Conservation (phyloP, 2,329 filamentous ascomycete species). For the Myriangium duriaei region DNA sequence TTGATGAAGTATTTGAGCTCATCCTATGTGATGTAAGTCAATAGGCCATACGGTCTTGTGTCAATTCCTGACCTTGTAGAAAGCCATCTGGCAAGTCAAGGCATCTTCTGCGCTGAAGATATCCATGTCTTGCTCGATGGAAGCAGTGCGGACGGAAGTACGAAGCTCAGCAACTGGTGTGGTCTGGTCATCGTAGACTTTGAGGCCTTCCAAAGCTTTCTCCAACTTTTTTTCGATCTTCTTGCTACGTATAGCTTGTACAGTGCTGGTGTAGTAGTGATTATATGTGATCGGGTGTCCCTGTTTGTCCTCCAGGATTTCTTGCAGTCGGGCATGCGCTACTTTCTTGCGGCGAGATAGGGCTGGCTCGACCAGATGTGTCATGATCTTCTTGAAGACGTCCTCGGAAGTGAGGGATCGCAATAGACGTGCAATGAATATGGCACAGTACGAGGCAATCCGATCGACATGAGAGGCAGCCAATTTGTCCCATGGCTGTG, state of each 20-base stretch:
- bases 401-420: constrained; percentile 27
- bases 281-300: constrained; percentile 27
- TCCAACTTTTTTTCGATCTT: constrained; percentile 11
- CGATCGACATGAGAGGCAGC: constrained; percentile 25
- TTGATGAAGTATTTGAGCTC: constrained; percentile 26
- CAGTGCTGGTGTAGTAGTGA: constrained; percentile 24
- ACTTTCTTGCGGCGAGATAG: constrained; percentile 26
- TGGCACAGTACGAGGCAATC: constrained; percentile 22
- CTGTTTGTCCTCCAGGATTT: constrained; percentile 36
- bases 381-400: constrained; percentile 27
- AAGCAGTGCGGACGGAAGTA: not conserved
- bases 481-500: constrained; percentile 38
- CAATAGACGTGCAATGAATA: constrained; percentile 26
- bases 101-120: constrained; percentile 24
- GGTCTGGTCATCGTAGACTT: constrained; percentile 1
- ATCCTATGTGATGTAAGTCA: too few relatives aligned
- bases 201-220: not conserved
- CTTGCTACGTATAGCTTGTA: constrained; percentile 21
- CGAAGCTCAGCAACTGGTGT: not conserved
- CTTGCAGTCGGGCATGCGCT: constrained; percentile 30
- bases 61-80: constrained; percentile 27
- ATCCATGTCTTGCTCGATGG: constrained; percentile 21
- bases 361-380: constrained; percentile 28
- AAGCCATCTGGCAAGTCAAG: constrained; percentile 24
- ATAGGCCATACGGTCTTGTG: too few relatives aligned